phyloP scores from a whole-genome alignment of 1,284 basidiomycete species.

The Hypsizygus ulmarius region DNA sequence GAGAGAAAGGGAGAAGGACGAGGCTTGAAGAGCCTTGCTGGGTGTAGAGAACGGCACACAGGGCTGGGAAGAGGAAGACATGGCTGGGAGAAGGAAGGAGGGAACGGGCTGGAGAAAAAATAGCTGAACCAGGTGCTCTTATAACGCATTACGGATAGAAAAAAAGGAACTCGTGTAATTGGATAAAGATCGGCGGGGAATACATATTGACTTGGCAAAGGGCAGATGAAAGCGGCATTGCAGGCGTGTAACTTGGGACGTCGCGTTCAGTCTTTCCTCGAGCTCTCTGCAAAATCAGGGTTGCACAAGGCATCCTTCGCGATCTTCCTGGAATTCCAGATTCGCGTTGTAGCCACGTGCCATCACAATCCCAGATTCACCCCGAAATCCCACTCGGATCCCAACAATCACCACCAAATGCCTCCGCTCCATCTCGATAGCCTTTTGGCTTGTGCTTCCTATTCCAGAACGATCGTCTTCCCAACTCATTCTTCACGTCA shows the following conservation, averaged over 20 bases:
- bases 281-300: slow-evolving; percentile 31
- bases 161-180: slow-evolving; percentile 30
- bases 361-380: slow-evolving; percentile 3
- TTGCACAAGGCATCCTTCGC: slow-evolving; percentile 13
- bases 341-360: slow-evolving; percentile 16
- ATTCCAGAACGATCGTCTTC: slow-evolving; percentile 22
- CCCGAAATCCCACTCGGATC: slow-evolving; percentile 8
- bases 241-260: too few relatives aligned
- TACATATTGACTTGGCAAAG: slow-evolving; percentile 31
- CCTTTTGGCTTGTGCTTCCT: slow-evolving; percentile 26
- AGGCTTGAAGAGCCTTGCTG: slow-evolving; percentile 38
- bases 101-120: slow-evolving; percentile 28
- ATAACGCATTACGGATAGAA: slow-evolving; percentile 36
- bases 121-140: slow-evolving; percentile 34
- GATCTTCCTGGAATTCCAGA: slow-evolving; percentile 15
- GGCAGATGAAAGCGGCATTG: slow-evolving; percentile 18
- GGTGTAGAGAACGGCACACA: slow-evolving; percentile 41
- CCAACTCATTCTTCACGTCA: slow-evolving; percentile 12
- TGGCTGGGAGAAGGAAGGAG: slow-evolving; percentile 21
- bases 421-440: slow-evolving; percentile 9
- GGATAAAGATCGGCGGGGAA: slow-evolving; percentile 34
- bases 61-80: slow-evolving; percentile 35
- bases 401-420: neutral
- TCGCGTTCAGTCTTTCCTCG: slow-evolving; percentile 9
- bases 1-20: slow-evolving; percentile 40